Conservation (phyloP, 805 yeast species). For the Candida schatavii region DNA sequence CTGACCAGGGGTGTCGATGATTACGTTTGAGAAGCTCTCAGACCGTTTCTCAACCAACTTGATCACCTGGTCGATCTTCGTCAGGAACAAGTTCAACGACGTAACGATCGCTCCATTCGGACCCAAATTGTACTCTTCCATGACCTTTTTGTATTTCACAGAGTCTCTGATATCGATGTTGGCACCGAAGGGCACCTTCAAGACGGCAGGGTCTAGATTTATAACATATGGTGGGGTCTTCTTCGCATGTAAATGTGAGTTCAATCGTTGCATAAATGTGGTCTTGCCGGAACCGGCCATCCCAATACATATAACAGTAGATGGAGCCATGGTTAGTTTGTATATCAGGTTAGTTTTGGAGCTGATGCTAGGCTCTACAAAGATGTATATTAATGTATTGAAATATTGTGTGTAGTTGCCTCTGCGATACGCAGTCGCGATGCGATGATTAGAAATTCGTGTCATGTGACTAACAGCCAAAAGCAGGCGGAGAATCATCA, state of each 20-base stretch:
- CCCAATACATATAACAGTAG: constrained; percentile 47
- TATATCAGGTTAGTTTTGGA: too few relatives aligned
- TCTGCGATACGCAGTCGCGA: too few relatives aligned
- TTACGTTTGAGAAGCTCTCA: constrained; percentile 57
- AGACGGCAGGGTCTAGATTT: constrained; percentile 94
- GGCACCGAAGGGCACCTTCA: constrained; percentile 89
- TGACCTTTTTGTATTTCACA: constrained; percentile 90
- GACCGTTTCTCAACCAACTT: constrained; percentile 77
- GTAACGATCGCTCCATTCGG: constrained; percentile 99
- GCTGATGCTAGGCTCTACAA: too few relatives aligned
- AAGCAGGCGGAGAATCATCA: too few relatives aligned
- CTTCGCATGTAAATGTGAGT: constrained; percentile 77
- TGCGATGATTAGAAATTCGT: too few relatives aligned
- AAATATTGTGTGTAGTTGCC: too few relatives aligned
- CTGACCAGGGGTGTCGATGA: constrained; percentile 98
- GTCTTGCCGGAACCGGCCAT: constrained; percentile 85
- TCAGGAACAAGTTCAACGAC: constrained; percentile 83
- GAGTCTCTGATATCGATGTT: constrained; percentile 96
- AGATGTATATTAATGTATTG: too few relatives aligned
- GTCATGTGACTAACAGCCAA: too few relatives aligned
- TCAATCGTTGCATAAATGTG: constrained; percentile 93
- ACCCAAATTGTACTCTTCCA: constrained; percentile 92
- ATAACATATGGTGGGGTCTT: constrained; percentile 84
- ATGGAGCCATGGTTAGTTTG: constrained; percentile 27
- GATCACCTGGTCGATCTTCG: constrained; percentile 95